Evolutionary conservation across 352 stramenopile species (phyloP).

Genomic region (Plasmopara halstedii): DNA sequence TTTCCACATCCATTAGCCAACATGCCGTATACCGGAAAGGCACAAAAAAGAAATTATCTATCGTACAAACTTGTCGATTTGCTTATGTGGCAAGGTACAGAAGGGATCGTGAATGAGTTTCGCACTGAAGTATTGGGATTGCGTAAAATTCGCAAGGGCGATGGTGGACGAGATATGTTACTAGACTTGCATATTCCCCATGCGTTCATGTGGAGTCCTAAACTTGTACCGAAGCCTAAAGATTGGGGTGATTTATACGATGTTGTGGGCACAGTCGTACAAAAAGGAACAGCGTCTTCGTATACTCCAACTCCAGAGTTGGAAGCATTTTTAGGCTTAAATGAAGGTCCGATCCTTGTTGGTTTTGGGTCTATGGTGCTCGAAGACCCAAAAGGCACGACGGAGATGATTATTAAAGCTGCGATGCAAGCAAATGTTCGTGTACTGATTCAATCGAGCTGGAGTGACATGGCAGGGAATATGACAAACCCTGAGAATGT

Average conservation of each 20-base stretch:
- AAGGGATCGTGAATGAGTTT: constrained; percentile 81
- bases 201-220: constrained; percentile 85
- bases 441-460: constrained; percentile 88
- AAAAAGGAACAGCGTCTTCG: constrained; percentile 28
- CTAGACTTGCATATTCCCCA: constrained; percentile 73
- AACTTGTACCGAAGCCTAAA: constrained; percentile 78
- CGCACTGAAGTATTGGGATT: constrained; percentile 45
- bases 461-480: constrained; percentile 66
- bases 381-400: constrained; percentile 54
- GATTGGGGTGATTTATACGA: constrained; percentile 87
- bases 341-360: constrained; percentile 85
- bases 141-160: constrained; percentile 56
- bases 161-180: constrained; percentile 46
- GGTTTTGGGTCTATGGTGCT: constrained; percentile 94
- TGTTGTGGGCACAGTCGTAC: constrained; percentile 80
- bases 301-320: constrained; percentile 56
- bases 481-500: constrained; percentile 44
- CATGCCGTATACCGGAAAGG: constrained; percentile 63
- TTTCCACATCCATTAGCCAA: constrained; percentile 89
- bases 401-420: constrained; percentile 82
- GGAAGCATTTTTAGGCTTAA: constrained; percentile 49
- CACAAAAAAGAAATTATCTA: constrained; percentile 61
- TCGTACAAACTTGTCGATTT: constrained; percentile 86
- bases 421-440: constrained; percentile 50
- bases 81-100: constrained; percentile 61